phyloP scores from a whole-genome alignment of 768 basidiomycete genomes.

The Leucocoprinus birnbaumii region DNA sequence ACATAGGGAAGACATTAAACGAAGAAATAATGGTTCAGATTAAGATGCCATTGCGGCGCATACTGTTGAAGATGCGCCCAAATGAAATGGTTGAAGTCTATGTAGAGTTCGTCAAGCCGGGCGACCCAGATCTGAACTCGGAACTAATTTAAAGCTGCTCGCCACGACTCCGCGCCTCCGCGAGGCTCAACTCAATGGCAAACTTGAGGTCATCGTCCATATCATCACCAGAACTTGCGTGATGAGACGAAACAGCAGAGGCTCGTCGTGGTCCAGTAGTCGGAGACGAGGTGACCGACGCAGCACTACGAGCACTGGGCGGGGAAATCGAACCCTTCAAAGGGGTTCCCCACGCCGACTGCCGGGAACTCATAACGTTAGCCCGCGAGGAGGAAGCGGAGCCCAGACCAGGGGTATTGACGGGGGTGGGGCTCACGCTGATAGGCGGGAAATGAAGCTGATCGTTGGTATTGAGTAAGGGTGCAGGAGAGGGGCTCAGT shows the following conservation, averaged over 20 bases:
- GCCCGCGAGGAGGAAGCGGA: slow-evolving; percentile 12
- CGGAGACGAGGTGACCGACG: slow-evolving; percentile 8
- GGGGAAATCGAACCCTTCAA: slow-evolving; percentile 19
- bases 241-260: background rate
- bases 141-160: slow-evolving; percentile 11
- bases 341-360: slow-evolving; percentile 39
- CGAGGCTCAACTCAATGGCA: slow-evolving; percentile 70
- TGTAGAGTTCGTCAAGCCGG: background rate
- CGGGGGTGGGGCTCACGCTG: slow-evolving; percentile 23
- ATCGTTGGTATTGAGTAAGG: background rate
- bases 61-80: background rate
- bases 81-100: background rate
- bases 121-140: background rate
- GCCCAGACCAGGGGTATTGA: slow-evolving; percentile 15
- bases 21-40: no score
- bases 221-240: slow-evolving; percentile 23
- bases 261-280: background rate
- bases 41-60: background rate
- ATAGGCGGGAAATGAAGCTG: slow-evolving; percentile 18
- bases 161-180: slow-evolving; percentile 50
- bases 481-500: background rate
- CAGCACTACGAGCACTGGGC: background rate
- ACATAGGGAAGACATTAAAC: no score
- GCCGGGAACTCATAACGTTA: slow-evolving; percentile 13
- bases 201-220: slow-evolving; percentile 64